Conservation (phyloP, 352 stramenopile genomes). For the Pythium aquatile region DNA sequence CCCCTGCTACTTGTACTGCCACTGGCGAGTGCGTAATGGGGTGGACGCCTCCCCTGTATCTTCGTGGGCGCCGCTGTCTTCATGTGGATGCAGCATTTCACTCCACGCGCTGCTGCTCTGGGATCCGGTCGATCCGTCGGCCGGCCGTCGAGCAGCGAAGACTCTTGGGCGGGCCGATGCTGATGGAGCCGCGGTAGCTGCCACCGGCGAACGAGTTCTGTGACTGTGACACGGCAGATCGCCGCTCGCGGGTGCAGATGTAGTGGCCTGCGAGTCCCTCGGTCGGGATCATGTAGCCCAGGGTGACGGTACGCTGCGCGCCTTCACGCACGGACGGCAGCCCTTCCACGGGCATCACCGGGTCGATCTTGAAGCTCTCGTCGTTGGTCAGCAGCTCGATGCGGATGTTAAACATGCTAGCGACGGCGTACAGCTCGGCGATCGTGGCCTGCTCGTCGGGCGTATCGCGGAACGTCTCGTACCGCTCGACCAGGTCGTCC, state of each 20-base stretch:
- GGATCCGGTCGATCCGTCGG: constrained; percentile 61
- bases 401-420: constrained; percentile 84
- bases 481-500: constrained; percentile 69
- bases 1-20: neutral
- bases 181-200: constrained; percentile 75
- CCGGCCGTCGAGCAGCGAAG: constrained; percentile 38
- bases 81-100: constrained; percentile 14
- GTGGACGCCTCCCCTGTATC: neutral
- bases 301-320: constrained; percentile 48
- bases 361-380: constrained; percentile 78
- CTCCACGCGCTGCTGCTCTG: constrained; percentile 66
- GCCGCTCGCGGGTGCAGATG: constrained; percentile 70
- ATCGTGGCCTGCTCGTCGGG: constrained; percentile 78
- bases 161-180: constrained; percentile 63
- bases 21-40: neutral
- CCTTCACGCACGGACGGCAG: constrained; percentile 61
- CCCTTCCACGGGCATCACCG: constrained; percentile 60
- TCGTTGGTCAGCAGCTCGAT: constrained; percentile 83
- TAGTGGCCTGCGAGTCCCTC: constrained; percentile 75
- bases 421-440: constrained; percentile 69
- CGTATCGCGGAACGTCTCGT: constrained; percentile 67
- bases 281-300: constrained; percentile 72
- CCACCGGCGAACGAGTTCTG: constrained; percentile 69
- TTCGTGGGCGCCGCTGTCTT: neutral
- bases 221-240: constrained; percentile 35